These are phyloP conservation scores for Epichloe sibirici DNA, from an alignment of 2,329 filamentous ascomycete genomes.

Conservation along the genomic window DNA sequence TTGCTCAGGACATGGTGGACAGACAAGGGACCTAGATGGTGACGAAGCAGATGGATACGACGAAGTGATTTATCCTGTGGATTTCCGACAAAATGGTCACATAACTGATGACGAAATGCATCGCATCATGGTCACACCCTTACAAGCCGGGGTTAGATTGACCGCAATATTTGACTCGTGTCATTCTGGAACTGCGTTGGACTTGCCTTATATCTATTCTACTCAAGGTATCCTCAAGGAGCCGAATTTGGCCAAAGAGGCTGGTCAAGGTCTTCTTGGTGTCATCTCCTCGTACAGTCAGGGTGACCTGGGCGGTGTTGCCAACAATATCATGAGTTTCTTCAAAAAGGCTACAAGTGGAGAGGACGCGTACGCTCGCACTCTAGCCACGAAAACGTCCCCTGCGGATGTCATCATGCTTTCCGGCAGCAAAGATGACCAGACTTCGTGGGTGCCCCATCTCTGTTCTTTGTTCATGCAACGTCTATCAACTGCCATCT, in stretches of 20 bases:
- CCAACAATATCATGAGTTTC: constrained; percentile 66
- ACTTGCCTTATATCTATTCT: constrained; percentile 57
- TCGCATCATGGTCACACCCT: constrained; percentile 51
- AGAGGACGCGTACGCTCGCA: constrained; percentile 68
- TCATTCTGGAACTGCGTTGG: constrained; percentile 54
- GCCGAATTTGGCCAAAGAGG: constrained; percentile 56
- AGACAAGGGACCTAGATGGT: constrained; percentile 66
- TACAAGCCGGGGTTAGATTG: constrained; percentile 43
- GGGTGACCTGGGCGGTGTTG: constrained; percentile 74
- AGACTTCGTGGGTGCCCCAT: constrained; percentile 64
- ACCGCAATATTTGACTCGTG: constrained; percentile 56
- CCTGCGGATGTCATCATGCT: constrained; percentile 96
- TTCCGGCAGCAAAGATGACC: constrained; percentile 91
- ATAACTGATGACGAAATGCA: constrained; percentile 81
- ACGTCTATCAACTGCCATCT: neutral
- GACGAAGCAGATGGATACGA: constrained; percentile 75
- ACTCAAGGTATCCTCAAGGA: constrained; percentile 58
- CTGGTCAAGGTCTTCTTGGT: constrained; percentile 49
- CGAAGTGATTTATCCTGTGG: constrained; percentile 74
- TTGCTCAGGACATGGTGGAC: constrained; percentile 58
- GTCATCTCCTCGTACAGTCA: constrained; percentile 46
- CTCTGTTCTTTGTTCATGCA: constrained; percentile 1
- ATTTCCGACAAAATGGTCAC: constrained; percentile 67
- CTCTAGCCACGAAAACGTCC: constrained; percentile 80
- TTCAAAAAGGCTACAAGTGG: constrained; percentile 82